phyloP scores from a whole-genome alignment of 306 rosid genomes.

The Betula pendula region DNA sequence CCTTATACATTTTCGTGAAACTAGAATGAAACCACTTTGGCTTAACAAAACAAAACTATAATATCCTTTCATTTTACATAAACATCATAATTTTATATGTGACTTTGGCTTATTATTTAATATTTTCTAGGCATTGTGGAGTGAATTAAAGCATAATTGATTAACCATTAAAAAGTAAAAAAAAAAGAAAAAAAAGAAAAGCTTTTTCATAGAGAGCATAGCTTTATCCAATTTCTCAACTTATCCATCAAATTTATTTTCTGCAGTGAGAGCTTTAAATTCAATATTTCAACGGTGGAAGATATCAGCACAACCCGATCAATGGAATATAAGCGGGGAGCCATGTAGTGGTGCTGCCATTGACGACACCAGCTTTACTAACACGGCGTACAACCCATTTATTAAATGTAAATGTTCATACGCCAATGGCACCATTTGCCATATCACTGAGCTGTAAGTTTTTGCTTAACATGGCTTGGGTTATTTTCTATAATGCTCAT shows the following conservation, averaged over 20 bases:
- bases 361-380: constrained; percentile 20
- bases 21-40: no score
- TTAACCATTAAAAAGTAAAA: not conserved
- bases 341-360: constrained; percentile 66
- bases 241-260: not conserved
- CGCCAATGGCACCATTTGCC: constrained; percentile 46
- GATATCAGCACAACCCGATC: constrained; percentile 18
- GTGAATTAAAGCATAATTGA: not conserved
- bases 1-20: no score
- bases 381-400: constrained; percentile 33
- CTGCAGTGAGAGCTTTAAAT: constrained; percentile 58
- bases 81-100: not conserved
- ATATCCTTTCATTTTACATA: not conserved
- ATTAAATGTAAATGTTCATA: constrained; percentile 65
- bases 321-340: constrained; percentile 74
- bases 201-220: not conserved
- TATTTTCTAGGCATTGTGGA: not conserved
- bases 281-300: constrained; percentile 61
- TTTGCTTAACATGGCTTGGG: not conserved
- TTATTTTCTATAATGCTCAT: not conserved
- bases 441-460: constrained; percentile 55
- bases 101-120: not conserved
- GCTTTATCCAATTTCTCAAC: not conserved
- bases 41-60: not conserved
- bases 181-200: not conserved